Evolutionary conservation across 768 basidiomycete species (phyloP).

Genomic region (Tephrocybe sp.): DNA sequence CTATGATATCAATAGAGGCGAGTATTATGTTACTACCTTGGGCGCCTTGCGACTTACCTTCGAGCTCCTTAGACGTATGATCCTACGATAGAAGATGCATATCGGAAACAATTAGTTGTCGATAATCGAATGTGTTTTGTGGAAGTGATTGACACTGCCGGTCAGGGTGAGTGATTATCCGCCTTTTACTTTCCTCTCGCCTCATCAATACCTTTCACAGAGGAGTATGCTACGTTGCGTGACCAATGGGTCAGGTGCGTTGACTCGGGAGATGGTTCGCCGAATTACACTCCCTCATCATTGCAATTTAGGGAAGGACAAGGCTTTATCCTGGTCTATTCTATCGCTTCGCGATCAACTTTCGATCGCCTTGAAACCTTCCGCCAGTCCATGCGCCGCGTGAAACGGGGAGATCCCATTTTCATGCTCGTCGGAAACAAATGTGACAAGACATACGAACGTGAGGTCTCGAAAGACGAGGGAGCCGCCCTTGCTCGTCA

Average conservation of each 20-base stretch:
- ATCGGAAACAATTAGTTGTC: slow-evolving; percentile 91
- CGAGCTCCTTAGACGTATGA: slow-evolving; percentile 74
- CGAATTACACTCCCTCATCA: slow-evolving; percentile 10
- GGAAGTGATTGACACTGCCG: slow-evolving; percentile 96
- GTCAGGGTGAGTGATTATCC: slow-evolving; percentile 69
- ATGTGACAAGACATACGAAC: slow-evolving; percentile 85
- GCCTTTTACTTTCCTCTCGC: slow-evolving; percentile 17
- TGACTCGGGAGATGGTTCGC: slow-evolving; percentile 9
- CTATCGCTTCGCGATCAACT: slow-evolving; percentile 89
- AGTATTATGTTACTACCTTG: slow-evolving; percentile 15
- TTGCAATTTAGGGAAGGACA: slow-evolving; percentile 75
- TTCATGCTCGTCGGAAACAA: slow-evolving; percentile 98
- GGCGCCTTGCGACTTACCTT: slow-evolving; percentile 14
- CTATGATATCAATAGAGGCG: slow-evolving; percentile 48
- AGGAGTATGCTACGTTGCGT: slow-evolving; percentile 95
- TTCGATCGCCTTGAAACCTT: slow-evolving; percentile 90
- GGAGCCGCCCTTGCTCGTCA: slow-evolving; percentile 76
- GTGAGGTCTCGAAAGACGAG: slow-evolving; percentile 90
- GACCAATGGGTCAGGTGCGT: slow-evolving; percentile 97
- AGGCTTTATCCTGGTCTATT: slow-evolving; percentile 97
- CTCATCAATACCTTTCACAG: slow-evolving; percentile 36
- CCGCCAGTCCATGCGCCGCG: slow-evolving; percentile 84
- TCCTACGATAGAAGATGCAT: slow-evolving; percentile 98
- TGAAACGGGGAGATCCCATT: slow-evolving; percentile 80
- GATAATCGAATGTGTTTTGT: slow-evolving; percentile 95